Base-by-base conservation (phyloP, 345 rosid genomes). In the Linum tenue region DNA sequence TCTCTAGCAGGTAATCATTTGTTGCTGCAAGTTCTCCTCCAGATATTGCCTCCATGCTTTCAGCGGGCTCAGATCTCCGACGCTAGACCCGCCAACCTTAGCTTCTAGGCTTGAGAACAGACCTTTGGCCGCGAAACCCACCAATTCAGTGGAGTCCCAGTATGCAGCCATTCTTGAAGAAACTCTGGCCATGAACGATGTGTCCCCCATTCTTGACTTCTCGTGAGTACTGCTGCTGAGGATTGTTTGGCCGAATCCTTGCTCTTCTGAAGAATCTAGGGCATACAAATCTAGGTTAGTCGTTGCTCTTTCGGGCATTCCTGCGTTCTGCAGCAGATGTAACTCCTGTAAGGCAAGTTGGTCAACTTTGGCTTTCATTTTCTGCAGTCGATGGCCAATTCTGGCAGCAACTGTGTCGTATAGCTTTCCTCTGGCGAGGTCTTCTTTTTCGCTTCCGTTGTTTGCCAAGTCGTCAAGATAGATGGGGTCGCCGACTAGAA, bases 361-460 rank as follows among this genome's bases (percentile, higher is more conserved):
- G 66, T 94, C 99, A 1, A 90, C 95, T 73, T 80, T 82, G 55
- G 63, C 60, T 73, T 89, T 94, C 62, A 94, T 71, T 67, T 79
- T 71, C 22, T 67, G 78, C 14, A 90, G 78, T 44, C 82, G 85
- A 8, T 77, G 70, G 11, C 99, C 90, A 1, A 94, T 81, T 68
- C 96, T 84, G 43, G 88, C 83, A 66, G 99, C 85, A 14, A 86
- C 91, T 9, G 95, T 90, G 40, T 94, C 99, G 14, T 94, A 94
- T 10, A 94, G 68, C 44, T 83, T 86, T 56, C 91, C 87, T 65
- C 92, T 82, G 37, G 96, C 73, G 10, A 78, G 60, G 64, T 73
- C 36, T 66, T 78, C 51, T 7, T 70, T 73, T 60, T 72, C 83
- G 14, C 9, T 12, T 73, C 84, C 96, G 5, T 55, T 76, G 7